Evolutionary conservation across 108 stramenopile genomes (phyloP).

Genomic region (Chaetoceros tenuissimus): DNA sequence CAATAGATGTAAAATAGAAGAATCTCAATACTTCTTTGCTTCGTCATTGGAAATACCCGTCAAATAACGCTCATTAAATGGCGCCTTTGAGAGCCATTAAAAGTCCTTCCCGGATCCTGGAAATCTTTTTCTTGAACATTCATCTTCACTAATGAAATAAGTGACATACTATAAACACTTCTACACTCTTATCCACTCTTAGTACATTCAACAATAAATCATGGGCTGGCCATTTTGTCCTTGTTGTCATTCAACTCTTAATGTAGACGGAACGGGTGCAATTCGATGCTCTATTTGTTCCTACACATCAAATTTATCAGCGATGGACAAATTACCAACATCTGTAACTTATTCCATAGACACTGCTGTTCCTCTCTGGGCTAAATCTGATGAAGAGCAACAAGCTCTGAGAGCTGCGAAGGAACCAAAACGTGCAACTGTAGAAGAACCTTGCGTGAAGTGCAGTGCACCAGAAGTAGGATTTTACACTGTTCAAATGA

Average conservation of each 20-base stretch:
- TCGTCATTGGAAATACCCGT: too few species aligned
- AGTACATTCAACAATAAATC: too few species aligned
- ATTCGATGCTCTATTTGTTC: conserved; percentile 63
- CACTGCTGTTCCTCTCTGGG: conserved; percentile 74
- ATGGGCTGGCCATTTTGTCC: conserved; percentile 86
- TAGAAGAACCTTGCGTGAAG: conserved; percentile 95
- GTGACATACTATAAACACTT: too few species aligned
- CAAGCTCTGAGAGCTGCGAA: conserved; percentile 36
- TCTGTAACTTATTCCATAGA: conserved; percentile 61
- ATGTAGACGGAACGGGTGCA: conserved; percentile 45
- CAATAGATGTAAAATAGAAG: too few species aligned
- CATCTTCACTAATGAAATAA: too few species aligned
- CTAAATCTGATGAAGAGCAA: conserved; percentile 75
- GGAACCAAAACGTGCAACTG: conserved; percentile 78
- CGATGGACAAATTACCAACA: conserved; percentile 42
- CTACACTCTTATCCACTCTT: too few species aligned
- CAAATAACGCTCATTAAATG: too few species aligned
- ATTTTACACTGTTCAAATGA: conserved; percentile 97
- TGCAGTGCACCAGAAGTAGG: conserved; percentile 88
- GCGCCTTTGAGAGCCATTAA: too few species aligned
- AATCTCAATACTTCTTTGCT: too few species aligned
- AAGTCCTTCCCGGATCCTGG: too few species aligned
- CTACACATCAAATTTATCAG: conserved; percentile 56
- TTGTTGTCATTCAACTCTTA: conserved; percentile 56
- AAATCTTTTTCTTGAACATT: too few species aligned